These are phyloP conservation scores for Termitomyces sp. DNA, from an alignment of 768 basidiomycete genomes.

Conservation along the genomic window DNA sequence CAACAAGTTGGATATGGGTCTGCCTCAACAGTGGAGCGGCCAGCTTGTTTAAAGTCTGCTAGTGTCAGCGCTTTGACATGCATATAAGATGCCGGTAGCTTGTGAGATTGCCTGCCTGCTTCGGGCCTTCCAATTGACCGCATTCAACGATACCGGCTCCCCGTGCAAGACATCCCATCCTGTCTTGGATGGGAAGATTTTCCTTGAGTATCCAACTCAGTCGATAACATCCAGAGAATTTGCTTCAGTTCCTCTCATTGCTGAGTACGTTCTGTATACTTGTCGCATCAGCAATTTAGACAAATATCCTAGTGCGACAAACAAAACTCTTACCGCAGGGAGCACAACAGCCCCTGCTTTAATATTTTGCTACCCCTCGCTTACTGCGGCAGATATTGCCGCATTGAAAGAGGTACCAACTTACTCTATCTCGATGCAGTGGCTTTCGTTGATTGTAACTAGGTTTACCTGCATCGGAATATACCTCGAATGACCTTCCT, in stretches of 20 bases:
- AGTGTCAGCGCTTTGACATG: constrained; percentile 43
- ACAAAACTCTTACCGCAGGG: constrained; percentile 47
- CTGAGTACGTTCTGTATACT: constrained; percentile 36
- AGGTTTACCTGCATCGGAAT: constrained; percentile 40
- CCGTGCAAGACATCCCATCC: too few relatives aligned
- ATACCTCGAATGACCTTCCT: constrained; percentile 34
- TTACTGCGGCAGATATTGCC: constrained; percentile 32
- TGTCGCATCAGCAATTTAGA: background rate
- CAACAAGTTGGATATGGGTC: constrained; percentile 42
- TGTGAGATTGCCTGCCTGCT: background rate
- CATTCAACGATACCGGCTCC: too few relatives aligned
- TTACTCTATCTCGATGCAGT: background rate
- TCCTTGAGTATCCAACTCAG: constrained; percentile 45
- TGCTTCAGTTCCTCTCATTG: constrained; percentile 47
- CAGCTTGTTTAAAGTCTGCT: constrained; percentile 46
- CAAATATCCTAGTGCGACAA: constrained; percentile 34
- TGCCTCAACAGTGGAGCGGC: constrained; percentile 16
- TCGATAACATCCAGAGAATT: constrained; percentile 40
- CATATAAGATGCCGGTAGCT: constrained; percentile 43
- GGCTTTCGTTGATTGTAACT: background rate
- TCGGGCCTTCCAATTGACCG: background rate
- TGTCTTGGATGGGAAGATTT: constrained; percentile 46
- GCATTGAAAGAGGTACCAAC: constrained; percentile 25
- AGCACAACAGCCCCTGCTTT: constrained; percentile 30
- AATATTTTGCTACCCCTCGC: constrained; percentile 36